A percentile compares a stretch with the other conserved stretches of the same genome.
Evolutionary conservation across 192 early-diverging fungal species (phyloP).

Genomic region (Rhizoclosmatium sp.): DNA sequence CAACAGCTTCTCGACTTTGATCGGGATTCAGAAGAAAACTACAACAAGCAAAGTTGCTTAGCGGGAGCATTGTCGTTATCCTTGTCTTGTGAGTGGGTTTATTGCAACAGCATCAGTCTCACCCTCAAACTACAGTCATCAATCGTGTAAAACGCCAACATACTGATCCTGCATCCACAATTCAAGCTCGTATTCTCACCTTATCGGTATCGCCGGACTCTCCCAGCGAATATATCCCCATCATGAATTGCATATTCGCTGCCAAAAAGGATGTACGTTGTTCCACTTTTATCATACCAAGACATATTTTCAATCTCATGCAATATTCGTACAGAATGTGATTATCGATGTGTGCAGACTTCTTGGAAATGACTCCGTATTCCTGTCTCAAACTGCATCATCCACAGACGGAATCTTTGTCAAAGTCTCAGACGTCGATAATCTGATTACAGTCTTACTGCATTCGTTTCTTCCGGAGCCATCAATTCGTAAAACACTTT

Average conservation of each 20-base stretch:
- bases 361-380: constrained; percentile 77
- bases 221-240: constrained; percentile 89
- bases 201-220: constrained; percentile 88
- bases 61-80: constrained; percentile 45
- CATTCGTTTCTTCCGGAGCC: constrained; percentile 83
- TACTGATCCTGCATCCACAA: constrained; percentile 52
- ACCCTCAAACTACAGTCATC: constrained; percentile 59
- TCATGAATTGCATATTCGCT: constrained; percentile 99
- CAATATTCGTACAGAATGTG: constrained; percentile 64
- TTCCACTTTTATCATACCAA: neutral
- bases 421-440: constrained; percentile 69
- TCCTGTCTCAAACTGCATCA: constrained; percentile 91
- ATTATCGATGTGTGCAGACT: constrained; percentile 92
- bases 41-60: constrained; percentile 26
- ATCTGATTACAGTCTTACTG: constrained; percentile 84
- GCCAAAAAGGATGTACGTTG: constrained; percentile 82
- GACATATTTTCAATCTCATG: no score
- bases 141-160: constrained; percentile 67
- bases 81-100: constrained; percentile 33
- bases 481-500: constrained; percentile 74
- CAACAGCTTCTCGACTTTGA: neutral
- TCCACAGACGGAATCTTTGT: constrained; percentile 89
- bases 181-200: constrained; percentile 82
- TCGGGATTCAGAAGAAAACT: constrained; percentile 18
- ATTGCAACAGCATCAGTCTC: neutral